These are phyloP conservation scores for Clarireedia homoeocarpa DNA, from an alignment of 2,329 filamentous ascomycete species.

Conservation along the genomic window DNA sequence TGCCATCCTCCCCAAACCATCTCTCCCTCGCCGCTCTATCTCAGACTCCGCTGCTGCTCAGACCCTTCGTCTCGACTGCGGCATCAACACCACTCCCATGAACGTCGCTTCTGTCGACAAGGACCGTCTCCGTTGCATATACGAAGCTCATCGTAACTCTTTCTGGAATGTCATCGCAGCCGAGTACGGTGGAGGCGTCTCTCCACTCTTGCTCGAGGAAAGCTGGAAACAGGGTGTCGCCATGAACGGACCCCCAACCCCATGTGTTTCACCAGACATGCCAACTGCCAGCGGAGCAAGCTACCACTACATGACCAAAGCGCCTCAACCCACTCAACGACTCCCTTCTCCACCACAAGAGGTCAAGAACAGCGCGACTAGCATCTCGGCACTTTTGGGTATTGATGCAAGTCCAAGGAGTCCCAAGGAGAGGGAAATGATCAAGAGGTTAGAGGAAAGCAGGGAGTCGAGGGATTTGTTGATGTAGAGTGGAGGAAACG, in stretches of 20 bases:
- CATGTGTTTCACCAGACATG: conserved; percentile 28
- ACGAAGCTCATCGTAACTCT: conserved; percentile 58
- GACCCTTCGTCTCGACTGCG: conserved; percentile 51
- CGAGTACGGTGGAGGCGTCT: conserved; percentile 60
- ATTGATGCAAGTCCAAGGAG: conserved; percentile 30
- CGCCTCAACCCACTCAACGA: conserved; percentile 41
- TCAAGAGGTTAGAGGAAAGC: conserved; percentile 46
- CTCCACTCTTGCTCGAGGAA: conserved; percentile 58
- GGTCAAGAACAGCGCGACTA: conserved; percentile 34
- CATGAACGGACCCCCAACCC: conserved; percentile 29
- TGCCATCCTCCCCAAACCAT: conserved; percentile 60
- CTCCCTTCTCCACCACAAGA: conserved; percentile 40
- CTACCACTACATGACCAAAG: conserved; percentile 17
- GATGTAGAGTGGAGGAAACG: neutral
- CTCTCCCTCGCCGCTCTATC: conserved; percentile 38
- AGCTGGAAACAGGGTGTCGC: conserved; percentile 45
- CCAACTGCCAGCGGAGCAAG: conserved; percentile 4
- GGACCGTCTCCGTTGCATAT: conserved; percentile 60
- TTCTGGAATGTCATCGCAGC: conserved; percentile 69
- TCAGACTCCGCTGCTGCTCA: conserved; percentile 33
- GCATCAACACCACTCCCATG: conserved; percentile 36
- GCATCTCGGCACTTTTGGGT: conserved; percentile 55
- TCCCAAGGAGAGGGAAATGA: conserved; percentile 49
- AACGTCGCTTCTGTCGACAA: conserved; percentile 40
- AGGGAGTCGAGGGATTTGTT: conserved; percentile 19